Evolutionary conservation across 208 protist genomes (phyloP).

Genomic region (Trypanosoma avium): DNA sequence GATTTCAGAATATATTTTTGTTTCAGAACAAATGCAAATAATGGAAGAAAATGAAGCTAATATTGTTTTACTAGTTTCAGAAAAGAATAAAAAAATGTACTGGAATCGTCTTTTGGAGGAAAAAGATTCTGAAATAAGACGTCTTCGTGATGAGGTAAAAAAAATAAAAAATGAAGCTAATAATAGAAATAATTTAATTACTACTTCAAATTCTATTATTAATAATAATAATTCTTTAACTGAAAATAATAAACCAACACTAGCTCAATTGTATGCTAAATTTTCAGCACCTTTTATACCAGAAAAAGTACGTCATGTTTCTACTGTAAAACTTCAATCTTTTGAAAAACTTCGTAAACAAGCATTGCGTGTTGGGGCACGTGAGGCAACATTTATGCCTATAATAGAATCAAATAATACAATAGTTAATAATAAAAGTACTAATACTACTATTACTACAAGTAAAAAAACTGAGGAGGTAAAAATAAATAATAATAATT

Average conservation of each 20-base stretch:
- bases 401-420: not conserved
- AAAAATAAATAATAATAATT: no score
- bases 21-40: constrained; percentile 18
- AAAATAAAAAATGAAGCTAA: not conserved
- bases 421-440: not conserved
- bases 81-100: constrained; percentile 27
- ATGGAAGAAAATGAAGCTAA: constrained; percentile 39
- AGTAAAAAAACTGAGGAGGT: no score
- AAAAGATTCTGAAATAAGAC: constrained; percentile 38
- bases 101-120: constrained; percentile 46
- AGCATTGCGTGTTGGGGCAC: constrained; percentile 47
- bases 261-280: constrained; percentile 41
- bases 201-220: not conserved
- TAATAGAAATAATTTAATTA: not conserved
- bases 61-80: constrained; percentile 31
- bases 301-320: not conserved
- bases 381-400: constrained; percentile 18
- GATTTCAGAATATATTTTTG: constrained; percentile 18
- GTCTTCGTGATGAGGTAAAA: constrained; percentile 43
- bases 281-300: constrained; percentile 63
- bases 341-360: constrained; percentile 43
- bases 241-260: constrained; percentile 2
- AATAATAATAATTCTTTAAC: not conserved
- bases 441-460: not conserved
- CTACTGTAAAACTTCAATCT: constrained; percentile 9